Conservation (phyloP, 1,284 basidiomycete genomes). For the Microbotryum silenes-acaulis region DNA sequence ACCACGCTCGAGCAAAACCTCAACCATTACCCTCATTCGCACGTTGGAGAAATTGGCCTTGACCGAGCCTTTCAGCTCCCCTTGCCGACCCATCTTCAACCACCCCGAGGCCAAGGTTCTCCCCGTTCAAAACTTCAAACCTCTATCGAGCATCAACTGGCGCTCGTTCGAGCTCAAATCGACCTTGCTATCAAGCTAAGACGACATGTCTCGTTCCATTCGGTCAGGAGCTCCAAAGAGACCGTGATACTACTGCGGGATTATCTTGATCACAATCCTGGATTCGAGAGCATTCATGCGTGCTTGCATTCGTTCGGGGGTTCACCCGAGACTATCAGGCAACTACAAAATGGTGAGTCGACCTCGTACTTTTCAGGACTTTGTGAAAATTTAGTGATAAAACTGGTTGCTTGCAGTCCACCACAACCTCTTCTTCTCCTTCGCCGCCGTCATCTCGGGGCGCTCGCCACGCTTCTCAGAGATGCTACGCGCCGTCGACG, state of each 20-base stretch:
- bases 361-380: background rate
- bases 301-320: slow-evolving; percentile 30
- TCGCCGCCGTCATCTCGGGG: slow-evolving; percentile 67
- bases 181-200: slow-evolving; percentile 62
- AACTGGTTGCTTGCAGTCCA: slow-evolving; percentile 50
- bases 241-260: slow-evolving; percentile 53
- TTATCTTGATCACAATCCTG: slow-evolving; percentile 7
- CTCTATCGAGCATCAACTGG: slow-evolving; percentile 63
- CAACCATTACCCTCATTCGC: slow-evolving; percentile 53
- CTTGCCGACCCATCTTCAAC: slow-evolving; percentile 13
- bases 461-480: slow-evolving; percentile 54
- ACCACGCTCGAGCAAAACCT: slow-evolving; percentile 53
- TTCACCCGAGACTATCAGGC: slow-evolving; percentile 16
- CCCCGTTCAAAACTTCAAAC: slow-evolving; percentile 54
- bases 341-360: slow-evolving; percentile 23
- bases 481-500: slow-evolving; percentile 54
- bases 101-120: slow-evolving; percentile 22
- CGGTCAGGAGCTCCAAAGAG: slow-evolving; percentile 60
- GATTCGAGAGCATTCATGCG: slow-evolving; percentile 15
- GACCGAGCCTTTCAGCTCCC: slow-evolving; percentile 66
- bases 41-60: slow-evolving; percentile 76
- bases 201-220: slow-evolving; percentile 67
- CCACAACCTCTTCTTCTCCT: slow-evolving; percentile 62
- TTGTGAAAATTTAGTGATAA: no score
- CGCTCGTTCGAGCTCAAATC: slow-evolving; percentile 64